Conservation (phyloP, 805 yeast species). For the Candida broadrunensis region DNA sequence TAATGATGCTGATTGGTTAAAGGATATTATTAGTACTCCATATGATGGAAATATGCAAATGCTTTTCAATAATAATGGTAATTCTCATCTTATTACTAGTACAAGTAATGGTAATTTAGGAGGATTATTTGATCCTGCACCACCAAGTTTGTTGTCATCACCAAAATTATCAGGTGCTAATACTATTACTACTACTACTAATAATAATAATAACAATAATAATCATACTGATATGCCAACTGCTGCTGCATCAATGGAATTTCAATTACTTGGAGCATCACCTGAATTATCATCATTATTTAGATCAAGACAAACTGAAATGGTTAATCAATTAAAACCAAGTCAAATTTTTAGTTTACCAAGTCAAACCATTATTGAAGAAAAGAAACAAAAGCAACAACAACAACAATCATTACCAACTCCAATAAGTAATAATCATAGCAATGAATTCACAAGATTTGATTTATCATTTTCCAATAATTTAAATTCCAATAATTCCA, state of each 20-base stretch:
- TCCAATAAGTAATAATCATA: not conserved
- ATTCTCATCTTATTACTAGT: conserved; percentile 1
- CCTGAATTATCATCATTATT: conserved; percentile 32
- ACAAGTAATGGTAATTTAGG: not conserved
- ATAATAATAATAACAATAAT: not conserved
- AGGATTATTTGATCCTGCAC: not conserved
- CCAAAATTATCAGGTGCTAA: not conserved
- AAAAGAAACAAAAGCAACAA: not conserved
- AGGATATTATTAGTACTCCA: conserved; percentile 68
- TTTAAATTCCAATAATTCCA: not conserved
- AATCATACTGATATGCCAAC: not conserved
- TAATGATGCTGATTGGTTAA: conserved; percentile 56
- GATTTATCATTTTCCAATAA: not conserved
- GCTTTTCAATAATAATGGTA: not conserved
- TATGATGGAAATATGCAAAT: conserved; percentile 49
- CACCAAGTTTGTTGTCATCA: not conserved
- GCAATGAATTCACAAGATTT: not conserved
- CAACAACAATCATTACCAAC: not conserved
- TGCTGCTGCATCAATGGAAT: not conserved
- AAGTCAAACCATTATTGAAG: not conserved
- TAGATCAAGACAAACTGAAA: conserved; percentile 61
- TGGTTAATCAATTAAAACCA: not conserved
- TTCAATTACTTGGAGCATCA: not conserved
- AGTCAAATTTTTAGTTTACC: not conserved
- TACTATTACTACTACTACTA: not conserved